Base-by-base conservation (phyloP, 495 filamentous ascomycete species). In the Penicillium paxilli region DNA sequence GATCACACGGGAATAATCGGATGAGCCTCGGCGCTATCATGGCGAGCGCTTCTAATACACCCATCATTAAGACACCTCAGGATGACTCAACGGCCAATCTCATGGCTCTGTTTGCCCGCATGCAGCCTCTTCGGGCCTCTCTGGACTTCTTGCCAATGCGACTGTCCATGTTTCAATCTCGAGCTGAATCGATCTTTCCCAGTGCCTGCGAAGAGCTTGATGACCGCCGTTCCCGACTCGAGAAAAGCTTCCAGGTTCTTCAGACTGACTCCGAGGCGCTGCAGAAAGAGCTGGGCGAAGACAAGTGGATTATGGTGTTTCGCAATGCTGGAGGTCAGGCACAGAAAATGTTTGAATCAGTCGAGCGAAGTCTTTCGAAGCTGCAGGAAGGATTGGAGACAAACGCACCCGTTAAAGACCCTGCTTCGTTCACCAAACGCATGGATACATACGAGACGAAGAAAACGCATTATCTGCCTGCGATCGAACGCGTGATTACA, bases 131-230 rank as follows among this genome's bases (percentile, higher is more conserved):
- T 25, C 80, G 91, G 37, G 94, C 94, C 2, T 96, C 92, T 3
- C 73, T 98, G 44, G 93, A 97, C 69, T 98, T 98, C 63, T 75
- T 98, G 32, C 94, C 94, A n/a, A 97, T 98, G 93, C 79, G 92
- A 44, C 72, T 98, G 1, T 88, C 89, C 12, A 88, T 85, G 50
- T 98, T 98, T 64, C 84, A 92, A 51, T 70, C 77, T 0, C 82
- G 92, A 54, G 94, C 90, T 0, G 85, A 87, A 35, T 60, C 68
- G 1, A 77, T 88, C 32, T 95, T 98, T 57, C 92, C 94, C 0
- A 92, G 88, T 14, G 91, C 93, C 0, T 97, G 92, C 55, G 85
- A 91, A 44, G 93, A 98, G 66, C 76, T 98, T 11, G 87, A 92
- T 47, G 82, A 83, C 45, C 78, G 90, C 49, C 80, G 85, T 58